Base-by-base conservation (phyloP, 2,329 filamentous ascomycete species). In the Pseudogymnoascus sp. region DNA sequence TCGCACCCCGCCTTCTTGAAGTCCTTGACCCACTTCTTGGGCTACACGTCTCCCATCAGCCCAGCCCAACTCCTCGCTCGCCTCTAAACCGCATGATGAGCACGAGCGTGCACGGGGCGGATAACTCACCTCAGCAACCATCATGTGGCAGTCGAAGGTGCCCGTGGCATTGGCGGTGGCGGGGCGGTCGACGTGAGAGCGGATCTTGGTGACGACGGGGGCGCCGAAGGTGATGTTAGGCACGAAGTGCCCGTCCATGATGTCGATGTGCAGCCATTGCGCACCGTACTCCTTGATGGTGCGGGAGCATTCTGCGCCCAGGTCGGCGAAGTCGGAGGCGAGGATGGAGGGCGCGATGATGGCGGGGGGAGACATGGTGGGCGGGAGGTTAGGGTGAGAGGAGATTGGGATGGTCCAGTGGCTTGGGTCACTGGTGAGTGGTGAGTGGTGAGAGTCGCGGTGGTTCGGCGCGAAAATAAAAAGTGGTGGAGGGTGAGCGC, bases 101-200 rank as follows among this genome's bases (percentile, higher is more conserved):
- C 40, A 46, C 36, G 34, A 31, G 59, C 40, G 59, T 56, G 50
- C 50, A 36, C 10, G 50, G 25, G 28, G 11, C 28, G 50, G 50
- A 56, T 6, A 37, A 10, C 78, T 70, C 82, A 93, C 91, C 89
- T 99, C 93, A 72, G 91, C 87, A 74, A 99, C 96, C 95, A 99
- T 99, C 95, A 99, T 97, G 78, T 99, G 95, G 83, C 95, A 99
- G 78, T 99, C 95, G 75, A 99, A 99, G 12, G 93, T 97, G 66
- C 95, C 95, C 70, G 88, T 89, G 62, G 90, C 92, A 69, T 89
- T 81, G 36, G 83, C 83, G 61, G 83, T 79, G 42, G 81, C 81
- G 2, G 92, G 93, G 69, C 83, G 82, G 64, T 91, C 88, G 71
- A 99, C 93, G 72, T 96, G 90, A 53, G 84, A 82, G 67, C 95